These are phyloP conservation scores for Azolla pinnata DNA, from an alignment of 75 land plant genomes.

Conservation along the genomic window DNA sequence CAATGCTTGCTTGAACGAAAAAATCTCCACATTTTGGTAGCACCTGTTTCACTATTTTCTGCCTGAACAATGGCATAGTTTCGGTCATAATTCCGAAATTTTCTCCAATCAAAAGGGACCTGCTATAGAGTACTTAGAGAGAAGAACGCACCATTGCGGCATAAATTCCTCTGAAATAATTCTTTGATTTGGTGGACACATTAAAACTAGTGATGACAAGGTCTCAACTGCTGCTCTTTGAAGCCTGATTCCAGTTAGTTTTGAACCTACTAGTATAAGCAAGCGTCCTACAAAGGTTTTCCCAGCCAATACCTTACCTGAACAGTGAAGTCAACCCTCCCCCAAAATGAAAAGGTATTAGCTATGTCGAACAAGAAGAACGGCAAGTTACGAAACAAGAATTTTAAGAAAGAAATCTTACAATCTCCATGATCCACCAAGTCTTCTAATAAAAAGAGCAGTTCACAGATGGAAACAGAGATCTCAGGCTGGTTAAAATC, in stretches of 20 bases:
- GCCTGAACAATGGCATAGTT: conserved; percentile 2
- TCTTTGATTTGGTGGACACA: conserved; percentile 16
- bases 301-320: conserved; percentile 17
- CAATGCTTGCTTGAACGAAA: conserved; percentile 21
- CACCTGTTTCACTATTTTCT: conserved; percentile 9
- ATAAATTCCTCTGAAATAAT: not conserved
- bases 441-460: conserved; percentile 20
- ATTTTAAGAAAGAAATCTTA: conserved; percentile 1
- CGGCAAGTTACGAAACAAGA: too few species aligned
- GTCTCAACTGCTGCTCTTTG: conserved; percentile 20
- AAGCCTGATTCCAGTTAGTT: conserved; percentile 7
- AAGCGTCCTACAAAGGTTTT: conserved; percentile 15
- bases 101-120: not conserved
- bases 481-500: conserved; percentile 7
- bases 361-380: not conserved
- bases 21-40: conserved; percentile 27
- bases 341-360: not conserved
- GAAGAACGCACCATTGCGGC: not conserved
- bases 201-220: conserved; percentile 16
- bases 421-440: conserved; percentile 13
- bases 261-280: conserved; percentile 6
- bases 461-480: conserved; percentile 6
- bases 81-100: not conserved
- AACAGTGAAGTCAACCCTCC: not conserved
- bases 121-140: not conserved